phyloP scores from a whole-genome alignment of 176 grass and related monocot genomes.

The Secale cereale region DNA sequence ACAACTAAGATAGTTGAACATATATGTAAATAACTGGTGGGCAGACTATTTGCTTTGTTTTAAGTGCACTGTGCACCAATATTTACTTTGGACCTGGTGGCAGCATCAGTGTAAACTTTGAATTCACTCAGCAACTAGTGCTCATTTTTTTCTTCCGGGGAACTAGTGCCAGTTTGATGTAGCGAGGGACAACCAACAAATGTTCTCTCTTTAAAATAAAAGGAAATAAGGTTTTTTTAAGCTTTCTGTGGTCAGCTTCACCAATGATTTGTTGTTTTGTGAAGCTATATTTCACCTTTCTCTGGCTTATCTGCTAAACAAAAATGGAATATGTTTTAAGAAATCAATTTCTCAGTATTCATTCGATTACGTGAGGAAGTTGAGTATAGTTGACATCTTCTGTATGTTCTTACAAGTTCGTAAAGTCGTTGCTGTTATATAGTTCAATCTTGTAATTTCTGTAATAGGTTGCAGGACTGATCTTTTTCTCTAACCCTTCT shows the following conservation, averaged over 20 bases:
- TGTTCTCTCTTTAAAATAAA: constrained; percentile 16
- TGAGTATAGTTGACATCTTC: not conserved
- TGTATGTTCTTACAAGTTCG: not conserved
- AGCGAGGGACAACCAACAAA: not conserved
- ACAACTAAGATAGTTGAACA: not conserved
- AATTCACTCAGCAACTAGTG: not conserved
- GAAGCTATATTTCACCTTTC: not conserved
- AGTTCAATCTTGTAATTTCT: constrained; percentile 7
- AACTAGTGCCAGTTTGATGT: not conserved
- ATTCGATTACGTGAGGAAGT: not conserved
- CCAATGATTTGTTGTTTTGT: not conserved
- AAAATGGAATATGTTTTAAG: not conserved
- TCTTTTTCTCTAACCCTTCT: constrained; percentile 24
- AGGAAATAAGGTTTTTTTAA: not conserved
- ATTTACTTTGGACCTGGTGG: not conserved
- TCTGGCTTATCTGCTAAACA: not conserved
- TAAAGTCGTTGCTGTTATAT: not conserved
- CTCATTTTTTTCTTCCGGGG: not conserved
- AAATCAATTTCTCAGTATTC: not conserved
- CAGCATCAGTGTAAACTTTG: not conserved
- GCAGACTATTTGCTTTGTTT: not conserved
- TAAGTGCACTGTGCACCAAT: not conserved
- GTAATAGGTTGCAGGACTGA: constrained; percentile 18
- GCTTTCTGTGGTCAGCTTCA: not conserved
- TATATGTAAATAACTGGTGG: not conserved